Base-by-base conservation (phyloP, 106 monocot genomes). In the Hemerocallis citrina region DNA sequence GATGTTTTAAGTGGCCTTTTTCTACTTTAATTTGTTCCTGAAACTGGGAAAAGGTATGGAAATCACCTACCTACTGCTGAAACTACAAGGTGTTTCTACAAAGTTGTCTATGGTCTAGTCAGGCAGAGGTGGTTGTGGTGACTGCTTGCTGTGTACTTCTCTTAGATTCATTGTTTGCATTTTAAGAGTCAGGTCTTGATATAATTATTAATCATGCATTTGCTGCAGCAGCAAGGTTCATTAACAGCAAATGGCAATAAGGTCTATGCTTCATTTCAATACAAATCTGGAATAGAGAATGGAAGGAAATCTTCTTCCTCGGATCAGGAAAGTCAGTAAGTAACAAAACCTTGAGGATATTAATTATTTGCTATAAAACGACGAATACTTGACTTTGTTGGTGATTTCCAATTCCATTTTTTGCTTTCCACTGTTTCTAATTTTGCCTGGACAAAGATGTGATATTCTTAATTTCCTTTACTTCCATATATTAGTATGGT, bases 251-350 rank as follows among this genome's bases (percentile, higher is more conserved):
- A 74, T 68, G 77, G 67, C 32, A 65, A 50, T 40, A 79, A 79
- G 62, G 43, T 49, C 16, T 81, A 67, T 75, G 30, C 76, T 77
- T 72, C 84, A 63, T 75, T 72, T 67, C 75, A 71, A 13, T 67
- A 63, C 43, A 78, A 84, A 56, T 56, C 74, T 72, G 74, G 72
- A 11, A 67, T 49, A n/a, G 74, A 77, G 33, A 73, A 43, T 74
- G 83, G 64, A 33, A 71, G 72, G 51, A 70, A 69, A 68, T 62
- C 63, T 49, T 82, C 80, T 46, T 83, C 82, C 22, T 95, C 85
- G 39, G 84, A 86, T 63, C 69, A 59, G 40, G 96, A 87, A 63
- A 89, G 83, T 27, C 80, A 66, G 89, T 94, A 85, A 83, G 85
- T 77, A 34, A 61, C 55, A 40, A 19, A 44, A 47, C 22, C 12